A percentile compares a stretch with the other conserved stretches of the same genome.
Conservation (phyloP, 768 basidiomycete genomes). For the Multifurca ochricompacta region DNA sequence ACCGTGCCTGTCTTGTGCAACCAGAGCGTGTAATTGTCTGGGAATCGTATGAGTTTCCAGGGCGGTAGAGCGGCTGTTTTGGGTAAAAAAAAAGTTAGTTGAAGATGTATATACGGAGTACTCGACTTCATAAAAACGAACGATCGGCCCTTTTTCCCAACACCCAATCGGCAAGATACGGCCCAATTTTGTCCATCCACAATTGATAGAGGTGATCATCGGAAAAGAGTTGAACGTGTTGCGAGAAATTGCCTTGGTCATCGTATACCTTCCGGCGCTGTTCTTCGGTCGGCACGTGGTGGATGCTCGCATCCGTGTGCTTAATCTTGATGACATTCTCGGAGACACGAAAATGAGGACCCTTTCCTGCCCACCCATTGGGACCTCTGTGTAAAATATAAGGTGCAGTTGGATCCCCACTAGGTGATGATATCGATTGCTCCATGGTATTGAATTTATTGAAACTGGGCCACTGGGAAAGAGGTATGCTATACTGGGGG, state of each 20-base stretch:
- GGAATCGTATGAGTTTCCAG: conserved; percentile 5
- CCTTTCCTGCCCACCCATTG: neutral
- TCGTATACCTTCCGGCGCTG: neutral
- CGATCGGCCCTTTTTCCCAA: neutral
- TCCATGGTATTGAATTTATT: neutral
- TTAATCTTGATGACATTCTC: conserved; percentile 7
- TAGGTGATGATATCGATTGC: neutral
- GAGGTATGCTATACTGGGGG: no score
- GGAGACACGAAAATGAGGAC: neutral
- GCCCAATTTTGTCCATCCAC: conserved; percentile 1
- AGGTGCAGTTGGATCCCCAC: neutral
- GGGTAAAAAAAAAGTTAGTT: neutral
- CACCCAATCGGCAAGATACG: conserved; percentile 11
- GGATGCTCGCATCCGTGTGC: neutral
- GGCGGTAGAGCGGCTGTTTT: neutral
- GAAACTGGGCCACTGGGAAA: no score
- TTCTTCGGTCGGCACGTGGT: neutral
- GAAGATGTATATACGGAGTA: neutral
- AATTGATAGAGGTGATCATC: neutral
- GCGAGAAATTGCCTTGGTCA: neutral
- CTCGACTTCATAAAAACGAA: no score
- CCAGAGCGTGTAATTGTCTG: conserved; percentile 10
- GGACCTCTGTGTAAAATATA: neutral
- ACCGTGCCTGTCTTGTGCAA: neutral
- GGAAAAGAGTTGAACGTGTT: accelerated